Conservation (phyloP, 1,284 basidiomycete species). For the Puccinia sorghi region DNA sequence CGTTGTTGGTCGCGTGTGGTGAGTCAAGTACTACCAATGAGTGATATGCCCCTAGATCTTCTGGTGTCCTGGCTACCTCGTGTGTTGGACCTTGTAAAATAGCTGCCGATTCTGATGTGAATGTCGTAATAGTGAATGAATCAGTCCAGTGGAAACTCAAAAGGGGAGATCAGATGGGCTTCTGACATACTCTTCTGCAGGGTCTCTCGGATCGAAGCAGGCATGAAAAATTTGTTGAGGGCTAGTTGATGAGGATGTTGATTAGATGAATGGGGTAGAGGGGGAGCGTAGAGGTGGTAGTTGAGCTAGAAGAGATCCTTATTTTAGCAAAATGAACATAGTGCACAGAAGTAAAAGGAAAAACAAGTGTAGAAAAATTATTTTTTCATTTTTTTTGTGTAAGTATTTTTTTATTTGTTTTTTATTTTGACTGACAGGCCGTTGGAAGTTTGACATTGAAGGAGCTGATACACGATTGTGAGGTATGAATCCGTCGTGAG, state of each 20-base stretch:
- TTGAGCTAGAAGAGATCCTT: slow-evolving; percentile 66
- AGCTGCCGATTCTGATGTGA: slow-evolving; percentile 41
- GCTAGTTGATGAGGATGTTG: slow-evolving; percentile 61
- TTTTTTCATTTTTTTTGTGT: not conserved
- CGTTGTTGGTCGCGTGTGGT: slow-evolving; percentile 62
- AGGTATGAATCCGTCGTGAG: slow-evolving; percentile 21
- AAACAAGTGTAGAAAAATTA: too few species aligned
- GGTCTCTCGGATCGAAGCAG: slow-evolving; percentile 73
- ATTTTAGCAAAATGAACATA: slow-evolving; percentile 2
- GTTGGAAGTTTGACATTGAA: slow-evolving; percentile 48
- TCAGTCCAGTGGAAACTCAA: not conserved
- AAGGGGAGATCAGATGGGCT: slow-evolving; percentile 54
- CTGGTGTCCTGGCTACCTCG: slow-evolving; percentile 69
- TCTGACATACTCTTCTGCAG: slow-evolving; percentile 73
- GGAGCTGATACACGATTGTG: slow-evolving; percentile 30
- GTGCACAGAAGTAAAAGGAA: not conserved
- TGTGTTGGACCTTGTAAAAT: slow-evolving; percentile 53
- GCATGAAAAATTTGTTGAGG: slow-evolving; percentile 65
- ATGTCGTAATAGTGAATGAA: slow-evolving; percentile 20
- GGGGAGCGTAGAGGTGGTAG: slow-evolving; percentile 82
- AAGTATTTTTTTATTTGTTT: not conserved
- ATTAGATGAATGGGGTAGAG: slow-evolving; percentile 63
- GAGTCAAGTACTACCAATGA: slow-evolving; percentile 76
- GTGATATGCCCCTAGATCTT: slow-evolving; percentile 88
- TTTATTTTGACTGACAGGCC: slow-evolving; percentile 37